These are phyloP conservation scores for Casaregolazyma suthepensis DNA, from an alignment of 1,139 yeast genomes.

Conservation along the genomic window DNA sequence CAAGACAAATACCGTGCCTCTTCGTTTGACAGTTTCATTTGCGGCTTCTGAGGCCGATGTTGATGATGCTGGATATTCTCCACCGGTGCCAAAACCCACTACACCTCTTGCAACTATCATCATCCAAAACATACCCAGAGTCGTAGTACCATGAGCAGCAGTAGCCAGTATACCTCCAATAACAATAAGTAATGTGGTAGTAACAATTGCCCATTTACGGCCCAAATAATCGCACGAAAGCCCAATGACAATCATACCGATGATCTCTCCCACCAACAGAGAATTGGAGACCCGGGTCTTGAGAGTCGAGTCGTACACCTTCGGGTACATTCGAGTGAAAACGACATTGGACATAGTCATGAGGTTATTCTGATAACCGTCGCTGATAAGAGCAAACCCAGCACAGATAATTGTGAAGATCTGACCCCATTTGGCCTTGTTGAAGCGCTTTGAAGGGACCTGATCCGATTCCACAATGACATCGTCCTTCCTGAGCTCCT, in stretches of 20 bases:
- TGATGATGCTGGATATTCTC: slow-evolving; percentile 69
- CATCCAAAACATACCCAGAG: slow-evolving; percentile 68
- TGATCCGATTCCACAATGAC: not conserved
- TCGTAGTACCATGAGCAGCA: slow-evolving; percentile 49
- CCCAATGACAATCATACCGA: slow-evolving; percentile 54
- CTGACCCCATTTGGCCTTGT: slow-evolving; percentile 21
- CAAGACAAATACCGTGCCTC: slow-evolving; percentile 60
- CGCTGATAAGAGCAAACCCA: slow-evolving; percentile 56
- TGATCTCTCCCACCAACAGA: slow-evolving; percentile 50
- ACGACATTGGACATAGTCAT: slow-evolving; percentile 54
- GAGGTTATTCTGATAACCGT: slow-evolving; percentile 58
- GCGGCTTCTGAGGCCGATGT: slow-evolving; percentile 70
- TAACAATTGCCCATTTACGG: slow-evolving; percentile 51
- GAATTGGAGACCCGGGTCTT: slow-evolving; percentile 56
- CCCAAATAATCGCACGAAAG: slow-evolving; percentile 52
- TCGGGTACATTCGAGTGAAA: slow-evolving; percentile 42
- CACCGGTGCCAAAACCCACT: slow-evolving; percentile 72
- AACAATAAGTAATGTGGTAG: slow-evolving; percentile 49
- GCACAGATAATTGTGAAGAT: slow-evolving; percentile 44
- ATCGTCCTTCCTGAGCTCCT: not conserved
- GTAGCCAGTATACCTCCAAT: slow-evolving; percentile 52
- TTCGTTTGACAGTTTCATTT: slow-evolving; percentile 54
- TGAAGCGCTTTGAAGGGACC: not conserved
- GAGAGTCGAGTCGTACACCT: slow-evolving; percentile 39
- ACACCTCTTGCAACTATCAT: slow-evolving; percentile 56